Evolutionary conservation across 2,329 filamentous ascomycete genomes (phyloP).

Genomic region (Trichoderma sp.): DNA sequence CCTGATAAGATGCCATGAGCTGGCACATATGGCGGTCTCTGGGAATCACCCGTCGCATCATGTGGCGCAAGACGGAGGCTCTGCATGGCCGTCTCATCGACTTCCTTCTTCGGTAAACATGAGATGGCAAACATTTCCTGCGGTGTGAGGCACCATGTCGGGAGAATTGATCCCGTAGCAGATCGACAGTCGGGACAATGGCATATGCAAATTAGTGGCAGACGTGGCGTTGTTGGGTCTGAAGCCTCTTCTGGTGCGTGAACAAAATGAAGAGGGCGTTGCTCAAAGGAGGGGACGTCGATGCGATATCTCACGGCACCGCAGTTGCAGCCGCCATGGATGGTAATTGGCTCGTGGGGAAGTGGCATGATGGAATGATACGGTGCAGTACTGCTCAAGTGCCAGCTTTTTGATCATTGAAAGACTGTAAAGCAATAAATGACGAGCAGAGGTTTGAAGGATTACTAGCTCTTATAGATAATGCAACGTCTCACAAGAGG

Average conservation of each 20-base stretch:
- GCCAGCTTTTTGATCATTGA: not conserved
- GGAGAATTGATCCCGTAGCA: not conserved
- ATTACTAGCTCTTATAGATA: not conserved
- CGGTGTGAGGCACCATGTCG: not conserved
- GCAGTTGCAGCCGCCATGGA: constrained; percentile 5
- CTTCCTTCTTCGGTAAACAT: not conserved
- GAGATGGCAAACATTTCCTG: not conserved
- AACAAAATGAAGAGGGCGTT: not conserved
- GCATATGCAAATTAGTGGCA: not conserved
- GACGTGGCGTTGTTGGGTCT: not conserved
- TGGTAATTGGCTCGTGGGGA: not conserved
- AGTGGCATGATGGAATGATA: not conserved
- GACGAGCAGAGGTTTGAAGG: not conserved
- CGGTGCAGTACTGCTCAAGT: not conserved
- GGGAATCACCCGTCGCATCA: not conserved
- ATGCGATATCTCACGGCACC: not conserved
- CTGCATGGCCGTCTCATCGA: not conserved
- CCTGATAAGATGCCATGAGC: not conserved
- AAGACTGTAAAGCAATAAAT: not conserved
- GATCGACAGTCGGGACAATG: not conserved
- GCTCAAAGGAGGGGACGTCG: not conserved
- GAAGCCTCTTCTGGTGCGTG: not conserved
- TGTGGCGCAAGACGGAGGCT: not conserved
- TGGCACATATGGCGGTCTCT: not conserved
- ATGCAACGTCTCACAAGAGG: not conserved